phyloP scores from a whole-genome alignment of 305 asterid genomes.

The Fraxinus greggii region DNA sequence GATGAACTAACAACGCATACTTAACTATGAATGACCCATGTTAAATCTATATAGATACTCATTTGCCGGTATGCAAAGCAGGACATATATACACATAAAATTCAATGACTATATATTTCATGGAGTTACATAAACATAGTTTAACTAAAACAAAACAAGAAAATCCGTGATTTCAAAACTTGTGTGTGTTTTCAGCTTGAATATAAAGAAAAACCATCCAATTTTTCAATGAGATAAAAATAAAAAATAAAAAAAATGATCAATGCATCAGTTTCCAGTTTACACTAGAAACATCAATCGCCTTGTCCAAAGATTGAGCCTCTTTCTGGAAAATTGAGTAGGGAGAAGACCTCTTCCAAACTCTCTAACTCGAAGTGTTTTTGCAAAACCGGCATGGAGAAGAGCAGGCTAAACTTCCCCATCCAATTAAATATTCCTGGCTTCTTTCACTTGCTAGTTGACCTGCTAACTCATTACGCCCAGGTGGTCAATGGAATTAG shows the following conservation, averaged over 20 bases:
- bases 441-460: slow-evolving; percentile 6
- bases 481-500: background rate
- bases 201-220: background rate
- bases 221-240: background rate
- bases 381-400: slow-evolving; percentile 7
- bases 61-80: background rate
- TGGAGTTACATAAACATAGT: background rate
- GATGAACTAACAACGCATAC: background rate
- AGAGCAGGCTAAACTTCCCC: slow-evolving; percentile 2
- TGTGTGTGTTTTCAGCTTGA: background rate
- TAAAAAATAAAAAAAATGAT: background rate
- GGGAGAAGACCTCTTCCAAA: background rate
- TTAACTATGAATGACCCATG: background rate
- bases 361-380: background rate
- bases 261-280: background rate
- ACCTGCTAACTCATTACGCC: background rate
- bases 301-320: background rate
- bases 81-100: background rate
- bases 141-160: background rate
- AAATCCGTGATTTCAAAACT: background rate
- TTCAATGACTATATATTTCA: background rate
- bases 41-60: background rate
- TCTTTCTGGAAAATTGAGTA: background rate
- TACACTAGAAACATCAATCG: background rate
- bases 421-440: background rate